Conservation (phyloP, 78 protist genomes). For the Dictyostelium capitatum region DNA sequence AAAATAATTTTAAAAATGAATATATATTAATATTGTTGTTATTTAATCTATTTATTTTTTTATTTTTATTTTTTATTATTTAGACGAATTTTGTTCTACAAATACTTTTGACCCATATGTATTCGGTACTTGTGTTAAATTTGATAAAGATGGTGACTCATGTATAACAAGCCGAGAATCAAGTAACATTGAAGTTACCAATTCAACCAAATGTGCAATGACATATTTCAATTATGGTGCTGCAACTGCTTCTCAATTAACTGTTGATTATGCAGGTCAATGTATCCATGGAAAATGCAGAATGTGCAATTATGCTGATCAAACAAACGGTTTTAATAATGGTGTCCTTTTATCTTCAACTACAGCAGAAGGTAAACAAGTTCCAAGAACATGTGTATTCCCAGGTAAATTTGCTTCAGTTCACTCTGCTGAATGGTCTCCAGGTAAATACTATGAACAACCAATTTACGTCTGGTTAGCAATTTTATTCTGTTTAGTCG, state of each 20-base stretch:
- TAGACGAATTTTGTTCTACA: slow-evolving; percentile 26
- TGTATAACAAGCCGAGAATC: neutral
- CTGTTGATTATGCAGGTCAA: neutral
- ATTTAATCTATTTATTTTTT: neutral
- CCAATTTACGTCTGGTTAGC: slow-evolving; percentile 67
- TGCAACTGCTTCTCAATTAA: neutral
- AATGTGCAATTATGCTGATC: slow-evolving; percentile 20
- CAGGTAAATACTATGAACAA: slow-evolving; percentile 23
- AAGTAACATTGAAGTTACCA: neutral
- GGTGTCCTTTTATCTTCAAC: no score
- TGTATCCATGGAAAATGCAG: slow-evolving; percentile 44
- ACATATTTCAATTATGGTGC: slow-evolving; percentile 8
- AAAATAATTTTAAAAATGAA: neutral
- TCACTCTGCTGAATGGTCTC: slow-evolving; percentile 52
- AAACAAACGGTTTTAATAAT: neutral
- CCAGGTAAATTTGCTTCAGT: slow-evolving; percentile 53
- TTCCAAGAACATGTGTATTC: slow-evolving; percentile 60
- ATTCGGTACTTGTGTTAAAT: slow-evolving; percentile 55
- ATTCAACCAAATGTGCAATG: slow-evolving; percentile 44
- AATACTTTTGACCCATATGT: neutral
- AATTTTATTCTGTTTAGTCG: slow-evolving; percentile 64
- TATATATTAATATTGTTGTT: neutral
- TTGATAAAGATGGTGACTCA: slow-evolving; percentile 11
- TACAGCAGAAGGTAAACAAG: slow-evolving; percentile 7
- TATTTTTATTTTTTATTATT: neutral